Evolutionary conservation across 2,329 filamentous ascomycete genomes (phyloP).

Genomic region (Xylariaceae sp.): DNA sequence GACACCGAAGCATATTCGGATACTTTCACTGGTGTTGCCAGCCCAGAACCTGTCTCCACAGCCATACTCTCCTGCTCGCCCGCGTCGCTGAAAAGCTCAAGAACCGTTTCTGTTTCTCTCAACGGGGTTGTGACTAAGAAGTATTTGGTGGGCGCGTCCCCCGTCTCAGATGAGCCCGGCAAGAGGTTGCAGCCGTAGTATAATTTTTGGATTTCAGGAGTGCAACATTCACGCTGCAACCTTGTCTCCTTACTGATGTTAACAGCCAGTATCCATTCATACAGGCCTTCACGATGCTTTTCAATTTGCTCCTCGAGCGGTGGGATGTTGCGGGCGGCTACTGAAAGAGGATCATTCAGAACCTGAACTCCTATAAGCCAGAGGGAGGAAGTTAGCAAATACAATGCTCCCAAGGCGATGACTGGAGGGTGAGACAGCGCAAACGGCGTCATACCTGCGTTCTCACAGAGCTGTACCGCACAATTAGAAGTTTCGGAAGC

Average conservation of each 20-base stretch:
- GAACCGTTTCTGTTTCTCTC: slow-evolving; percentile 23
- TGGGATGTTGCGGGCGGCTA: slow-evolving; percentile 27
- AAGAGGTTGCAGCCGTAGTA: slow-evolving; percentile 52
- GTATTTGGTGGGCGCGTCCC: slow-evolving; percentile 35
- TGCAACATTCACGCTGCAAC: slow-evolving; percentile 11
- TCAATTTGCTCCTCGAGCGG: slow-evolving; percentile 29
- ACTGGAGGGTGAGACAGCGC: neutral
- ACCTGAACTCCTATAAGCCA: slow-evolving; percentile 23
- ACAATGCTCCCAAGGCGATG: neutral
- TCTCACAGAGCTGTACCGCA: slow-evolving; percentile 22
- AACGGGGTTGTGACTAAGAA: slow-evolving; percentile 37
- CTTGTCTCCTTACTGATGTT: slow-evolving; percentile 12
- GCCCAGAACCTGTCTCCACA: slow-evolving; percentile 12
- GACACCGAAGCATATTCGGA: slow-evolving; percentile 6
- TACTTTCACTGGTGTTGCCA: slow-evolving; percentile 19
- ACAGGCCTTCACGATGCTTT: slow-evolving; percentile 30
- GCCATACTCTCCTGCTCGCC: slow-evolving; percentile 21
- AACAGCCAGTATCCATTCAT: slow-evolving; percentile 31
- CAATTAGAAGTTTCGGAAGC: slow-evolving; percentile 16
- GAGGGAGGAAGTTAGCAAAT: slow-evolving; percentile 11
- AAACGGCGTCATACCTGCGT: slow-evolving; percentile 25
- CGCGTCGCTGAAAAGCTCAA: slow-evolving; percentile 15
- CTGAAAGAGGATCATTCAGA: slow-evolving; percentile 27
- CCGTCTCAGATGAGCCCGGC: slow-evolving; percentile 32
- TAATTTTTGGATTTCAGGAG: slow-evolving; percentile 25